These are phyloP conservation scores for Exsudoporus frostii DNA, from an alignment of 768 basidiomycete genomes.

Conservation along the genomic window DNA sequence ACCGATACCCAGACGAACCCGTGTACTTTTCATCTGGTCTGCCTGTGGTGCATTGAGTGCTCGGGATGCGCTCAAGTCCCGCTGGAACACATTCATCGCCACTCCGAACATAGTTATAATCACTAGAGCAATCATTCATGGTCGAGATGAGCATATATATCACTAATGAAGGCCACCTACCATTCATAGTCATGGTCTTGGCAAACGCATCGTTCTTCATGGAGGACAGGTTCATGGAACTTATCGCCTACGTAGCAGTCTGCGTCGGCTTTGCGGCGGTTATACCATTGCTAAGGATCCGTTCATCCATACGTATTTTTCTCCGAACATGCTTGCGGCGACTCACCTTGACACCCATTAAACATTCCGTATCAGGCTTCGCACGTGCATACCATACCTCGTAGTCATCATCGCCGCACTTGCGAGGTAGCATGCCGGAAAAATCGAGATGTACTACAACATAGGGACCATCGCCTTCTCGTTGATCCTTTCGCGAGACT, in stretches of 20 bases:
- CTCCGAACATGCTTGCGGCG: neutral
- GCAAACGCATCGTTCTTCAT: slow-evolving; percentile 83
- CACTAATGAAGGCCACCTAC: slow-evolving; percentile 42
- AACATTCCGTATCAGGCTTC: slow-evolving; percentile 61
- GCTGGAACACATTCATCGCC: slow-evolving; percentile 74
- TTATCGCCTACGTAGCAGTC: slow-evolving; percentile 91
- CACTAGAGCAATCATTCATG: slow-evolving; percentile 43
- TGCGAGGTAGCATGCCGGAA: slow-evolving; percentile 54
- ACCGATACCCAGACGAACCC: slow-evolving; percentile 90
- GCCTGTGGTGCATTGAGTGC: slow-evolving; percentile 57
- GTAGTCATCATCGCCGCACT: slow-evolving; percentile 72
- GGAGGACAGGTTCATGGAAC: slow-evolving; percentile 79
- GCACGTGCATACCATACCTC: slow-evolving; percentile 86
- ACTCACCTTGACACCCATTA: slow-evolving; percentile 91
- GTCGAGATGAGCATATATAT: neutral
- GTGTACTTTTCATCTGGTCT: slow-evolving; percentile 59
- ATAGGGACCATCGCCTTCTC: slow-evolving; percentile 52
- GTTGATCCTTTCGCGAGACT: slow-evolving; percentile 58
- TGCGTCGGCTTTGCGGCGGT: slow-evolving; percentile 73
- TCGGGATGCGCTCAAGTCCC: slow-evolving; percentile 85
- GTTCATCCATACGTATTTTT: neutral
- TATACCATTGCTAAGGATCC: slow-evolving; percentile 84
- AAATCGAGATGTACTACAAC: slow-evolving; percentile 86
- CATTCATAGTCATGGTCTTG: slow-evolving; percentile 91
- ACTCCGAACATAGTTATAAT: slow-evolving; percentile 84